Evolutionary conservation across 2,329 filamentous ascomycete species (phyloP), one percentile per base, ranked within the genome.

Genomic region (Penicillium janthinellum): DNA sequence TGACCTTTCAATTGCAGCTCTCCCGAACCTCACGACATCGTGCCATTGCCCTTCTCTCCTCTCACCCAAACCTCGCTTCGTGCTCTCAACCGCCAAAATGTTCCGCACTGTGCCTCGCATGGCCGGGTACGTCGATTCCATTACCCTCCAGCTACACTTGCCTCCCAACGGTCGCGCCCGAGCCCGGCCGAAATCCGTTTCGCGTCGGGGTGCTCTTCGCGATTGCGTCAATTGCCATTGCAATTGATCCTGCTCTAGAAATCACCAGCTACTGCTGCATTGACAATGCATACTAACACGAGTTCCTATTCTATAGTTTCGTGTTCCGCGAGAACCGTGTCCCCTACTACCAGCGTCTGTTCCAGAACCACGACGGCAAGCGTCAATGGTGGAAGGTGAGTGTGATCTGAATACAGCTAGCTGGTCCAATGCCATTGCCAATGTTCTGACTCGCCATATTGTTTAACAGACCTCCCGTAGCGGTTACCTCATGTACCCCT

Each of bases 341-440:
- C 65, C 85, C 87, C 55, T 78, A 84, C 69, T 90, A 88, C 80
- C 87, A 90, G 79, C 81, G 84, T 67, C 81, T 88, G 51, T 87
- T 86, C 80, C 87, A 89, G 79, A 82, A 79, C 64, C 79, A 88
- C 74, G 87, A 89, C 73, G 86, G 87, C 70, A 77, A 87, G 72
- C 82, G 87, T 75, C 83, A 86, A 75, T 90, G 87, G 87, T 79
- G 83, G 75, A 88, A 89, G 86, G 87, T 89, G 72, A 77, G 84
- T 82, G 38, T 50, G 54, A 53, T 49, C 58, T 59, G 44, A 44
- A 51, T 52, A 62, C 34, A 20, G 20, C 20, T 20, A 47, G 17
- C 14, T 11, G 34, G 42, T 12, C 10, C 44, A 22, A 45, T 41
- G n/a, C n/a, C 17, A 49, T 48, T 42, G 31, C 28, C 50, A 20